Percentiles rank a stretch among this genome's conserved stretches.
Evolutionary conservation across 2,329 filamentous ascomycete genomes (phyloP).

Genomic region (Arthroderma sp.): DNA sequence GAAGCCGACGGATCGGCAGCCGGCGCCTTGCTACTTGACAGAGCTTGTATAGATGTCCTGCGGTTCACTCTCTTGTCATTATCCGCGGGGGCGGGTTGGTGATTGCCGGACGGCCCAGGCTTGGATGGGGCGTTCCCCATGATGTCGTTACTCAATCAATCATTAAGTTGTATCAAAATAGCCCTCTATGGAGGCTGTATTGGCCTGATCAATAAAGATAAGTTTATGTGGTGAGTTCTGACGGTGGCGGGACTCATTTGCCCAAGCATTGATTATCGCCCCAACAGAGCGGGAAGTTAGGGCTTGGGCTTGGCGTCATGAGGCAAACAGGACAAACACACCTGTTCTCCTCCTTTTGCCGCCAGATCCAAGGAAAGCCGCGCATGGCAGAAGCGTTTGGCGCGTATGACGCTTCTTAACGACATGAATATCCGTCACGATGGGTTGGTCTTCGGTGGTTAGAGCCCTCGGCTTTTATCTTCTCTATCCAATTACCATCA

Average conservation of each 20-base stretch:
- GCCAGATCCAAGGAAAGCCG: too few species aligned
- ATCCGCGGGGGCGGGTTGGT: conserved; percentile 14
- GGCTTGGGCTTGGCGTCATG: too few species aligned
- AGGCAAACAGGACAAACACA: too few species aligned
- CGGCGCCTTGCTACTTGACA: conserved; percentile 27
- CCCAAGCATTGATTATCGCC: too few species aligned
- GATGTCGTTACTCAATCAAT: conserved; percentile 9
- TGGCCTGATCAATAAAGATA: too few species aligned
- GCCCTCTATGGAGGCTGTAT: too few species aligned
- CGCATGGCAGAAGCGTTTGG: too few species aligned
- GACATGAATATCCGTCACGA: background rate
- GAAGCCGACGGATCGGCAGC: conserved; percentile 32
- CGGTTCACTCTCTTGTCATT: conserved; percentile 28
- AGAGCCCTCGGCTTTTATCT: conserved; percentile 23
- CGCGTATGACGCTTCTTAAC: too few species aligned
- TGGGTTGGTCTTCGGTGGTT: conserved; percentile 12
- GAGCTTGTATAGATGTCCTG: conserved; percentile 28
- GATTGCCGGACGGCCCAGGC: conserved; percentile 21
- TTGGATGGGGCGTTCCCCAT: conserved; percentile 40
- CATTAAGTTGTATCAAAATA: background rate
- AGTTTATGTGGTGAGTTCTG: too few species aligned
- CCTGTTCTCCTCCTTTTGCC: too few species aligned
- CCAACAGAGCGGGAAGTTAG: too few species aligned
- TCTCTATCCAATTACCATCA: conserved; percentile 25
- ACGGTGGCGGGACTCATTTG: too few species aligned